Evolutionary conservation across 2,329 filamentous ascomycete genomes (phyloP), one percentile per base, ranked within the genome.

Genomic region (Pseudomassariella vexata): DNA sequence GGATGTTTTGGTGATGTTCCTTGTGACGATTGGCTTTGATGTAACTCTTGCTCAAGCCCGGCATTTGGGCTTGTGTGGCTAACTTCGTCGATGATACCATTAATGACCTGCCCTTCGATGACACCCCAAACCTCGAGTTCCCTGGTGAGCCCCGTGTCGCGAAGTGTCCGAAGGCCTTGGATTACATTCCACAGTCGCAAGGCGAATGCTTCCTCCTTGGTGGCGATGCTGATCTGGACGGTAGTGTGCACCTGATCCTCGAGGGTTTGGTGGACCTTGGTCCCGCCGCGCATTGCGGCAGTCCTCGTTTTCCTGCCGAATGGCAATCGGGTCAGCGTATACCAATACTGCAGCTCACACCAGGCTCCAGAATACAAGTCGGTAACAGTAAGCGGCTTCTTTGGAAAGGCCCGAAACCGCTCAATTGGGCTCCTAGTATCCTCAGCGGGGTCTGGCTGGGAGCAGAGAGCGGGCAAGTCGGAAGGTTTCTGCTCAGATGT

Each of bases 271-370:
- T 98, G 92, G 9, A 96, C 76, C 22, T 70, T 77, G 22, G 77
- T 81, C 0, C 92, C 92, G 32, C 77, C 72, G 52, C 79, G 82
- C 92, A 98, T 98, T 1, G 86, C 87, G 3, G 73, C 59, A 1
- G 89, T 96, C 20, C 69, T 69, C 33, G 74, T 82, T 53, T 84
- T 89, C 36, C 75, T 76, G 1, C 90, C 92, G 50, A 82, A 65
- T 0, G 71, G 73, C 4, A 76, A 76, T 34, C 76, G 79, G 3
- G 80, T 85, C 34, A 98, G 69, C 0, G 79, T 85, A 60, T 94
- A 95, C 68, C 79, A 88, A 49, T 95, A 94, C 55, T 96, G 89
- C 37, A 96, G 58, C 58, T 98, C 90, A 56, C 92, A 98, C 92
- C 92, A 98, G 6, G 89, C 82, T 3, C 89, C 89, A 1, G 86